Evolutionary conservation across 2,329 filamentous ascomycete genomes (phyloP).

Genomic region (Knoxdaviesia capensis): DNA sequence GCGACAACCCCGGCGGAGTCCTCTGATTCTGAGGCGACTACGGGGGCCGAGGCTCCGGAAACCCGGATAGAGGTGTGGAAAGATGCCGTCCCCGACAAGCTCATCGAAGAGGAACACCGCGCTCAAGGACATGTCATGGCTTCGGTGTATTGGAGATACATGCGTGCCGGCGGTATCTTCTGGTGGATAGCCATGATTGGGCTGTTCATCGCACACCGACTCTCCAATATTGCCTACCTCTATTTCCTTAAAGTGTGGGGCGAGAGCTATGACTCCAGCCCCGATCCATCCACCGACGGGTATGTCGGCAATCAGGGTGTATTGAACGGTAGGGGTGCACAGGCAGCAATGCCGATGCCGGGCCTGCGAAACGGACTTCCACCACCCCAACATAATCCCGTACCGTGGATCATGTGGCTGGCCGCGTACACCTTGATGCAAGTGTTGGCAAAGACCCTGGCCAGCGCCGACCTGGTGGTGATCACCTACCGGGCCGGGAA

Average conservation of each 20-base stretch:
- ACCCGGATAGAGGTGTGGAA: neutral
- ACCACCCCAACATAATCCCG: slow-evolving; percentile 40
- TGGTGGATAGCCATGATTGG: slow-evolving; percentile 52
- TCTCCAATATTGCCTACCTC: slow-evolving; percentile 43
- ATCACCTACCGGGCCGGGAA: slow-evolving; percentile 66
- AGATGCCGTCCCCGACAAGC: slow-evolving; percentile 45
- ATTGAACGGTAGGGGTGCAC: neutral
- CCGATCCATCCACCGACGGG: slow-evolving; percentile 5
- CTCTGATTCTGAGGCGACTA: neutral
- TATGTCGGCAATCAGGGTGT: neutral
- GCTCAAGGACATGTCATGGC: slow-evolving; percentile 56
- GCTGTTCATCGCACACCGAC: slow-evolving; percentile 41
- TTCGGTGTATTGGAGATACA: slow-evolving; percentile 66
- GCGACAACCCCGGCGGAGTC: neutral
- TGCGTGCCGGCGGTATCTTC: slow-evolving; percentile 55
- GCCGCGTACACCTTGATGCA: slow-evolving; percentile 13
- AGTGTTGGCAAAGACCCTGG: slow-evolving; percentile 38
- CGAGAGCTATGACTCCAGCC: slow-evolving; percentile 36
- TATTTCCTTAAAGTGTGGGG: slow-evolving; percentile 83
- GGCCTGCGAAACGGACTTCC: slow-evolving; percentile 2
- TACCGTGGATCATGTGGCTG: slow-evolving; percentile 57
- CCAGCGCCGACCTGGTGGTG: slow-evolving; percentile 45
- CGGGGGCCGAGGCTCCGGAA: neutral
- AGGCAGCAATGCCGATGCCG: too few species aligned
- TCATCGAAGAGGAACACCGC: slow-evolving; percentile 59